Evolutionary conservation across 306 rosid genomes (phyloP), one percentile per base, ranked within the genome.

Genomic region (Hippophae tibetana): DNA sequence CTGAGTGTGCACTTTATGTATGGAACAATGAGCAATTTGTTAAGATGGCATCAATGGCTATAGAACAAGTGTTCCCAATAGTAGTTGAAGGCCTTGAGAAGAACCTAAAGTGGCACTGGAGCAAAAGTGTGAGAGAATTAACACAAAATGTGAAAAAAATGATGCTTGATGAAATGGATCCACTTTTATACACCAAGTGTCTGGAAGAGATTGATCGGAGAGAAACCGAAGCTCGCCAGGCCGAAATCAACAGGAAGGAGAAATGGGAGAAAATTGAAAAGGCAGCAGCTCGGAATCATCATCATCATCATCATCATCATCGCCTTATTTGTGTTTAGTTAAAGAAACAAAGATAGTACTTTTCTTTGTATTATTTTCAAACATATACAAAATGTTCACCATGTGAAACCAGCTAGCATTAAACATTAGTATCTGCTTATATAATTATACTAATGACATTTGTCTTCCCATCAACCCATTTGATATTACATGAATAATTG

Each of bases 11-110:
- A 0, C 81, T 90, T 0, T 83, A 79, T 63, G 69, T 90, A 7
- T 87, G 96, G 98, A 90, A 85, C 86, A 90, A 82, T 49, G 95
- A 87, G 73, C 87, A 82, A 12, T 90, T 90, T 46, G 88, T 85
- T 56, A 85, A 74, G 69, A 83, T 87, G 94, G 94, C 77, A 41
- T 66, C 79, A 6, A 74, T 61, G 52, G 87, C 77, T 57, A 64
- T 75, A 42, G 87, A 72, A 13, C 83, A 87, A 60, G 95, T 90
- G 47, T 82, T 83, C 56, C 95, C 87, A 2, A 66, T 85, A 7
- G 75, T 90, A 5, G 78, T 87, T 7, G 73, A 74, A 66, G 96
- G 95, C 7, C 77, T 90, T 74, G 96, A 87, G 71, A 79, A 69
- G 75, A 87, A 81, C 67, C 65, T 85, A 1, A 79, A 69, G 71